Base-by-base conservation (phyloP, 306 rosid genomes). In the Coriaria nepalensis region DNA sequence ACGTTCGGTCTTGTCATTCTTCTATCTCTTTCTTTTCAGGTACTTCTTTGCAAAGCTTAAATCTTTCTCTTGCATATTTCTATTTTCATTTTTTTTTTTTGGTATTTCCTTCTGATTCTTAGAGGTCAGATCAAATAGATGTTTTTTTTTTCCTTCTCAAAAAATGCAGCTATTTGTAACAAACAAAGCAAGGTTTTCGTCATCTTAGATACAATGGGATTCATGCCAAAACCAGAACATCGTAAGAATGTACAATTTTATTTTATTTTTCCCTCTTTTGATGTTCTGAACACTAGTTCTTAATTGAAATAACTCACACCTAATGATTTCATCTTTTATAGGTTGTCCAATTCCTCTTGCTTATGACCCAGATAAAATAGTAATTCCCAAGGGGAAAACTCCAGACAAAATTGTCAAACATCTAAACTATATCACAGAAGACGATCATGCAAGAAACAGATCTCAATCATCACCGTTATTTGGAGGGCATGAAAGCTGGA, bases 401-500 rank as follows among this genome's bases (percentile, higher is more conserved):
- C 29, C 29, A 20, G 29, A 20, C 29, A 20, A 20, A 20, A 20
- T 20, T 20, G 29, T 20, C 29, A 20, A 20, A 20, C 29, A 20
- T 20, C 29, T 20, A 20, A 20, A 20, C 29, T 20, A 20, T 20
- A 20, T 20, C 29, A 59, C 14, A 39, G 77, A 75, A 63, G 82
- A 77, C 59, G 79, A 71, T 43, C 12, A 59, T 62, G 53, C 72
- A 13, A 45, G 14, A 34, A 49, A 65, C 49, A 60, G 60, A 57
- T 65, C 76, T 47, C 71, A 53, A 44, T 55, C 79, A 51, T 56
- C 78, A 55, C 90, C 92, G 35, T 68, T 90, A 13, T 90, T 90
- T 75, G 98, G 96, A 53, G 98, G 96, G 55, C 80, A 79, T 62
- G 52, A 59, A 62, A 85, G 73, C 79, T 90, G 96, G 95, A 59